Base-by-base conservation (phyloP, 805 yeast species). In the Starmerella scarabaei region DNA sequence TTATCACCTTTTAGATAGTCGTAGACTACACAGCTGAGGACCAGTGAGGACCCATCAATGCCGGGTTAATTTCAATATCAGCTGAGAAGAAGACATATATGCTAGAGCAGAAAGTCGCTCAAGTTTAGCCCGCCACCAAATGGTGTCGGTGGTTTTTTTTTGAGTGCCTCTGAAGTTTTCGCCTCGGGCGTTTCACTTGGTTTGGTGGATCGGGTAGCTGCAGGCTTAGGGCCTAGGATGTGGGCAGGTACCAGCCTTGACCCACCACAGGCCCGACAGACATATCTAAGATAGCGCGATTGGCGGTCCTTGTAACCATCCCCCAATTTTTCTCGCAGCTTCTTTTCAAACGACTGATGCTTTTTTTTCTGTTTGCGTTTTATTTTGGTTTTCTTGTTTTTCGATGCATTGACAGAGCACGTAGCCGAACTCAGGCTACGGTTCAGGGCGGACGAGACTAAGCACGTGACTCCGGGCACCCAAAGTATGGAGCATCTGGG, bases 391-490 rank as follows among this genome's bases (percentile, higher is more conserved):
- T 4, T 4, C 8, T n/a, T 5, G 12, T 16, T 8, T 11, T 16
- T 21, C 19, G 11, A 36, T 30, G 3, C 50, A 32, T n/a, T n/a
- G n/a, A n/a, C n/a, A n/a, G n/a, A n/a, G n/a, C n/a, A n/a, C n/a
- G n/a, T n/a, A n/a, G n/a, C n/a, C n/a, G n/a, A n/a, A n/a, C n/a
- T n/a, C n/a, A n/a, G n/a, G n/a, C n/a, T n/a, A n/a, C n/a, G n/a
- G n/a, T n/a, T n/a, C n/a, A n/a, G n/a, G n/a, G n/a, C n/a, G n/a
- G n/a, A n/a, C n/a, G n/a, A n/a, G 12, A 41, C 39, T 14, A 7
- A 31, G 35, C 42, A 39, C 18, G 46, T 50, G 28, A 50, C n/a
- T 9, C 52, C 55, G 1, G 53, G 51, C 11, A 51, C 31, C 45
- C 44, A 34, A 1, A 42, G 34, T 6, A 29, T 33, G 12, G 24